Base-by-base conservation (phyloP, 208 protist species). In the Crithidia acanthocephali region DNA sequence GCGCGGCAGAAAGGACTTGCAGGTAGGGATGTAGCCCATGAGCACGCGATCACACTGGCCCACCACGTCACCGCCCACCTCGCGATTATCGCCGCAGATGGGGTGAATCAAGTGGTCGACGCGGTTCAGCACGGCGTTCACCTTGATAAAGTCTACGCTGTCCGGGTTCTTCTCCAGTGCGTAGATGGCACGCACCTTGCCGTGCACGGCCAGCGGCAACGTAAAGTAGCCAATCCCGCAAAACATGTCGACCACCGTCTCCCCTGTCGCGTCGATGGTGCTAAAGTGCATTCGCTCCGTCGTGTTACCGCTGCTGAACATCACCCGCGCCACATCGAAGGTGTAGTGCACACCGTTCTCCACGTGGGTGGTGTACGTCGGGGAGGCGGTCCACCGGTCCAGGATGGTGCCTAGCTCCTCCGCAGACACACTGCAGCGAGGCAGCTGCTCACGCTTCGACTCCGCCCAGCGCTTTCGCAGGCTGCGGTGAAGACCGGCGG, bases 231-330 rank as follows among this genome's bases (percentile, higher is more conserved):
- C 95, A 47, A 98, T 97, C 9, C 95, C 95, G 16, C 84, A 80
- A 72, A 98, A 98, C 95, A 98, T 97, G 62, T 98, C 95, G 5
- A 98, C 90, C 40, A 98, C 88, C 6, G 90, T 79, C 53, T 98
- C 91, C 45, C 77, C 84, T n/a, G 56, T 52, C 2, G 88, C 93
- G 20, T 72, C 28, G 22, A 95, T 59, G 3, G 59, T 65, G 42
- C 76, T 77, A 72, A 97, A 96, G 76, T 96, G 89, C 83, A 97
- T 96, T 15, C 95, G 82, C 77, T 98, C 92, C 22, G 87, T 97
- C 13, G 89, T 95, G 81, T 98, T 98, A 35, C 95, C 95, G 72
- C 93, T 97, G 68, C 80, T 86, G 64, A 98, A 97, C 95, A 98
- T 98, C 27, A 97, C 90, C 1, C 83, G 74, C 30, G 67, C 62